Evolutionary conservation across 2,329 filamentous ascomycete species (phyloP).

Genomic region (Nothophaeocryptopus gaeumannii): DNA sequence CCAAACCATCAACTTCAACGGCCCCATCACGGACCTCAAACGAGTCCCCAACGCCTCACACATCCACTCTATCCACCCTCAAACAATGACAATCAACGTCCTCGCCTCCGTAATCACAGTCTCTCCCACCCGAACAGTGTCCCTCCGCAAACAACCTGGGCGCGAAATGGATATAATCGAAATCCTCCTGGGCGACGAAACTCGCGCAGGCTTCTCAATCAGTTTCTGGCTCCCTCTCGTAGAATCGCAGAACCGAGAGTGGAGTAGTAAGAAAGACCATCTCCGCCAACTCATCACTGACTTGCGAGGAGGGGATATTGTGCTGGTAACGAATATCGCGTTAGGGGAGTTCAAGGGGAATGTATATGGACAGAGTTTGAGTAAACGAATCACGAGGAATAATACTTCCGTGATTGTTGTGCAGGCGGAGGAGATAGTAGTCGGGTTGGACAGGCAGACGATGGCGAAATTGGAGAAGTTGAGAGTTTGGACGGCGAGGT

Average conservation of each 20-base stretch:
- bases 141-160: slow-evolving; percentile 51
- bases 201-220: slow-evolving; percentile 72
- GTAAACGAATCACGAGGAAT: slow-evolving; percentile 67
- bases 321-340: slow-evolving; percentile 76
- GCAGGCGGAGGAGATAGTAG: slow-evolving; percentile 8
- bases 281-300: slow-evolving; percentile 43
- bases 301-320: slow-evolving; percentile 69
- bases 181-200: slow-evolving; percentile 80
- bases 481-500: slow-evolving; percentile 70
- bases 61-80: slow-evolving; percentile 66
- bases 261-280: slow-evolving; percentile 21
- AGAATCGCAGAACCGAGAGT: slow-evolving; percentile 27
- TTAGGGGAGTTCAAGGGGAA: slow-evolving; percentile 70
- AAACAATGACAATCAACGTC: slow-evolving; percentile 78
- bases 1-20: slow-evolving; percentile 39
- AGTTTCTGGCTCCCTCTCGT: slow-evolving; percentile 72
- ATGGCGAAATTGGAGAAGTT: slow-evolving; percentile 64
- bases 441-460: slow-evolving; percentile 57
- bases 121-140: slow-evolving; percentile 64
- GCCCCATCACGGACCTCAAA: slow-evolving; percentile 60
- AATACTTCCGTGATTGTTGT: slow-evolving; percentile 52
- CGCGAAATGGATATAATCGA: slow-evolving; percentile 65
- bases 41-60: slow-evolving; percentile 67
- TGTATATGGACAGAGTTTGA: slow-evolving; percentile 82
- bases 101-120: slow-evolving; percentile 77